These are phyloP conservation scores for Pezicula carpinea DNA, from an alignment of 2,329 filamentous ascomycete genomes.

Conservation along the genomic window DNA sequence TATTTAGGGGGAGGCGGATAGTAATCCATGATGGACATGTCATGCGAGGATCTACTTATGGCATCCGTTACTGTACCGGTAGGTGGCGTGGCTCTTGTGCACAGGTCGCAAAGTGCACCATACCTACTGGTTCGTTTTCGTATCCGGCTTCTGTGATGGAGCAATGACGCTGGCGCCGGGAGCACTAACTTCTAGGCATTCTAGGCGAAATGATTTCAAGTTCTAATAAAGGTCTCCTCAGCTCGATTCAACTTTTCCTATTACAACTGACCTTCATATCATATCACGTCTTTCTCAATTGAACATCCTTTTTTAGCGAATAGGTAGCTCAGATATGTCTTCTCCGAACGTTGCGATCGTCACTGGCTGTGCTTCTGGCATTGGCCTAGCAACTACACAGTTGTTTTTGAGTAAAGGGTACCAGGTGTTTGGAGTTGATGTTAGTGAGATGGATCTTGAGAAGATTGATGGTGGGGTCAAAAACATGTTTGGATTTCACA, in stretches of 20 bases:
- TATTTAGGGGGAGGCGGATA: too few species aligned
- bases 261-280: neutral
- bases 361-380: conserved; percentile 29
- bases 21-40: too few species aligned
- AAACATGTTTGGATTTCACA: conserved; percentile 30
- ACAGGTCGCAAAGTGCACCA: too few species aligned
- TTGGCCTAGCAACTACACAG: conserved; percentile 30
- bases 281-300: neutral
- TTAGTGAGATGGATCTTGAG: conserved; percentile 27
- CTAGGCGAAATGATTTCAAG: too few species aligned
- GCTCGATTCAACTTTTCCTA: neutral
- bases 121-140: too few species aligned
- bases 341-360: conserved; percentile 21
- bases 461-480: conserved; percentile 14
- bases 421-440: conserved; percentile 28
- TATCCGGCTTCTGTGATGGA: too few species aligned
- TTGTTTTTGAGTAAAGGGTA: conserved; percentile 28
- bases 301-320: neutral
- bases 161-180: too few species aligned
- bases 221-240: too few species aligned
- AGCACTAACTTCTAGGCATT: too few species aligned
- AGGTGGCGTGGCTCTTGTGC: too few species aligned
- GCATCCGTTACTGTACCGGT: too few species aligned
- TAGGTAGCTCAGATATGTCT: neutral
- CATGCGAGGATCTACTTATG: too few species aligned